Percentiles rank a stretch among this genome's conserved stretches.
Evolutionary conservation across 768 basidiomycete species (phyloP).

Genomic region (Exsudoporus frostii): DNA sequence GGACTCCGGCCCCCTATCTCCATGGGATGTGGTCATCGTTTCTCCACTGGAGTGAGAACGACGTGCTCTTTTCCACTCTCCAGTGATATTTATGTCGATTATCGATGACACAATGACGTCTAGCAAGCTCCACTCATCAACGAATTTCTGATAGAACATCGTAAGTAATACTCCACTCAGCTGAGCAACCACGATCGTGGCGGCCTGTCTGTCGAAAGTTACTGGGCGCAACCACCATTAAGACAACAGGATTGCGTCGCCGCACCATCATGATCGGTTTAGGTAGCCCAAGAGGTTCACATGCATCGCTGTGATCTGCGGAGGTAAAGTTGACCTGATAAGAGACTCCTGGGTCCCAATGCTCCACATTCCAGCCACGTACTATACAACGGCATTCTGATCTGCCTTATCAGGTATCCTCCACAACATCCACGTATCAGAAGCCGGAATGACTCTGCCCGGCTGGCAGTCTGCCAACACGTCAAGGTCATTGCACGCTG

Average conservation of each 20-base stretch:
- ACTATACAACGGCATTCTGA: background rate
- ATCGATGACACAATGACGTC: slow-evolving; percentile 2
- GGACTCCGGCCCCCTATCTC: background rate
- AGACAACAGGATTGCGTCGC: background rate
- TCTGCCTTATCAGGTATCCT: background rate
- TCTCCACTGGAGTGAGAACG: background rate
- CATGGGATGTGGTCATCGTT: background rate
- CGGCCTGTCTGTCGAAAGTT: background rate
- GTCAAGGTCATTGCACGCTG: background rate
- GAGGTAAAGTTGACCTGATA: slow-evolving; percentile 3
- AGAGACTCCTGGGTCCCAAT: background rate
- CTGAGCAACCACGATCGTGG: background rate
- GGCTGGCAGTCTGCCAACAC: background rate
- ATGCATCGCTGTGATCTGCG: background rate
- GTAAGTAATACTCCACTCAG: background rate
- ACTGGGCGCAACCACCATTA: background rate
- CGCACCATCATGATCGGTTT: background rate
- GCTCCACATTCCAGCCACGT: background rate
- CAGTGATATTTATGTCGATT: background rate
- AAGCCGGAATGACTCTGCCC: background rate
- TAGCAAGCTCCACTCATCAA: slow-evolving; percentile 5
- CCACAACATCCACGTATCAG: background rate
- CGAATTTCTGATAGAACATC: background rate
- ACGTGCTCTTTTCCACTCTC: background rate
- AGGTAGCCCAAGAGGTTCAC: background rate